phyloP scores from a whole-genome alignment of 164 flowering plant genomes.

The Vitis labrusca region DNA sequence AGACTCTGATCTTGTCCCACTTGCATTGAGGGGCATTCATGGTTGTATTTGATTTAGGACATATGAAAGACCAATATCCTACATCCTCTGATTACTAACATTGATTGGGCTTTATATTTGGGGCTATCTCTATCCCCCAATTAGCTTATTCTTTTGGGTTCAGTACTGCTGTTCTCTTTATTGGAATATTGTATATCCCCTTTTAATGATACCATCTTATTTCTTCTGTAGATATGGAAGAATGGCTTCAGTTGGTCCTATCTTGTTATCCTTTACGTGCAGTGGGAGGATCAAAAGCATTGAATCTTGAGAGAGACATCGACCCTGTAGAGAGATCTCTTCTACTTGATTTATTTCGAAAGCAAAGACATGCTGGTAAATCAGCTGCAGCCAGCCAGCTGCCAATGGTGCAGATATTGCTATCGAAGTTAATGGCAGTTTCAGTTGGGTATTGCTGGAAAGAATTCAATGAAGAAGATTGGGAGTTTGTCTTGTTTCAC shows the following conservation, averaged over 20 bases:
- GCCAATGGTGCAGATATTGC: constrained; percentile 49
- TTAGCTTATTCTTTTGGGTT: not conserved
- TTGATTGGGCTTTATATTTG: too few relatives aligned
- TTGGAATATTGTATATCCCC: not conserved
- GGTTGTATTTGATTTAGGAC: too few relatives aligned
- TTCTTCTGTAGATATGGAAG: constrained; percentile 59
- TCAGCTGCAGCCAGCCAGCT: constrained; percentile 33
- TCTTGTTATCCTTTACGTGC: constrained; percentile 74
- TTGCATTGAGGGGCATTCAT: too few relatives aligned
- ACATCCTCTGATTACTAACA: not conserved
- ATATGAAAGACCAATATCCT: not conserved
- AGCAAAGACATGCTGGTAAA: constrained; percentile 46
- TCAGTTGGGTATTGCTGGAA: constrained; percentile 81
- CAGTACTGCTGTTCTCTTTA: not conserved
- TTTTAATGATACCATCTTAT: not conserved
- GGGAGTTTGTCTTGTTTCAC: constrained; percentile 67
- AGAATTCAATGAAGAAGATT: constrained; percentile 81
- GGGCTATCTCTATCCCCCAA: too few relatives aligned
- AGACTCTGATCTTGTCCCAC: too few relatives aligned
- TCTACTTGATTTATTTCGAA: constrained; percentile 65
- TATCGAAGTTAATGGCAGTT: constrained; percentile 61
- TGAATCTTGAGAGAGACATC: constrained; percentile 44
- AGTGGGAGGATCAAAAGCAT: constrained; percentile 30
- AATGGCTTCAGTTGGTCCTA: constrained; percentile 73
- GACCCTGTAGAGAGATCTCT: constrained; percentile 50